Evolutionary conservation across 2,329 filamentous ascomycete genomes (phyloP), one percentile per base, ranked within the genome.

Genomic region (Xylaria sp.): DNA sequence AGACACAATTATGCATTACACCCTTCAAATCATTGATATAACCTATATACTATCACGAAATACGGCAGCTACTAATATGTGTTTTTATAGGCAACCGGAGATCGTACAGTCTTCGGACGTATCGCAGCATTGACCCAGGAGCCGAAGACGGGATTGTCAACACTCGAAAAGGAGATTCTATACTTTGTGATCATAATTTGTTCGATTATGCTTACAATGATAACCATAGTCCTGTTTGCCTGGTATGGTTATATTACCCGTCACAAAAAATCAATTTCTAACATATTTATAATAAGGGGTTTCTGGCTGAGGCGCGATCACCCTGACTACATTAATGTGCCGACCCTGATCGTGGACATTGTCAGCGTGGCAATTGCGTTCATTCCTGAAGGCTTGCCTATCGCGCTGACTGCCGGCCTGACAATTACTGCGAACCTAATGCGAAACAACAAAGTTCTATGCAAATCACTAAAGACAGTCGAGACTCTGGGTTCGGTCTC

Each of bases 371-470:
- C 90, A 0, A 89, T 93, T 7, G 91, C 91, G 1, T 93, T 93
- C 76, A 92, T 94, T 15, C 91, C 92, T 0, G 92, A 93, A 79
- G 90, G 91, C 6, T 81, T 93, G 0, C 90, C 91, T 0, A 90
- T 93, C 59, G 90, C 90, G 0, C 80, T 93, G 42, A 91, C 90
- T 0, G 88, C 89, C 0, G 91, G 89, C 20, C 82, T 94, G 71
- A 93, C 92, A 0, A 94, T 94, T 67, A 90, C 88, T 1, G 92
- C 92, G 23, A 92, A 91, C 71, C 85, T 92, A 73, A 93, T 94
- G 92, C 85, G 85, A 71, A 89, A 90, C 80, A 90, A 93, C 78
- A 91, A 91, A 76, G 89, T 94, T 51, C 85, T 94, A 9, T 93
- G 91, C 87, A 94, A 94, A 80, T 92, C 90, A 0, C 83, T 94